Evolutionary conservation across 805 yeast species (phyloP).

Genomic region (Saturnispora halmiae): DNA sequence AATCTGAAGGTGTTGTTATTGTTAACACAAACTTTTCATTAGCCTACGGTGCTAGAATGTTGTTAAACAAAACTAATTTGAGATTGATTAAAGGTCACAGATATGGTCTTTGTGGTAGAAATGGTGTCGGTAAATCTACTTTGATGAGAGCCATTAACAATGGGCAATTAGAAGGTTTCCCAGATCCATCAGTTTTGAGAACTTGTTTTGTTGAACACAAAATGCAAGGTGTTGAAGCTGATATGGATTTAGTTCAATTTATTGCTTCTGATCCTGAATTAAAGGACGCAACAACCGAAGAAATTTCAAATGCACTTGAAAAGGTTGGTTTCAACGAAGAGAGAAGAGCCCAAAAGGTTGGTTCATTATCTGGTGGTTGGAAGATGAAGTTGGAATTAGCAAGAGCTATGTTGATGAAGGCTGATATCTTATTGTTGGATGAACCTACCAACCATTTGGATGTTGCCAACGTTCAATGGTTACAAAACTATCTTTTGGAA

Average conservation of each 20-base stretch:
- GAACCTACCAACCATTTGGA: constrained; percentile 99
- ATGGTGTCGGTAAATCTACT: constrained; percentile 98
- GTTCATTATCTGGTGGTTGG: constrained; percentile 98
- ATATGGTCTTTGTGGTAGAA: constrained; percentile 95
- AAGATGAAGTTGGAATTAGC: constrained; percentile 97
- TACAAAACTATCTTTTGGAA: constrained; percentile 73
- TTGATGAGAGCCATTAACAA: constrained; percentile 94
- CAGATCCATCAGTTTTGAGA: constrained; percentile 72
- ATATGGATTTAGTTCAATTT: constrained; percentile 77
- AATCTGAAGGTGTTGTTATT: constrained; percentile 78
- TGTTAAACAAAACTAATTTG: constrained; percentile 83
- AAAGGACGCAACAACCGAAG: constrained; percentile 49
- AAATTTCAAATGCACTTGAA: constrained; percentile 65
- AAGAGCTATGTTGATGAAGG: constrained; percentile 97
- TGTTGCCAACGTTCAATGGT: constrained; percentile 88
- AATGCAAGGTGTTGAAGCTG: constrained; percentile 90
- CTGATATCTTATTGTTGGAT: constrained; percentile 87
- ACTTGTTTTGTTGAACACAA: constrained; percentile 97
- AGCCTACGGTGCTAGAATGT: constrained; percentile 97
- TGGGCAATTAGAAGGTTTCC: constrained; percentile 97
- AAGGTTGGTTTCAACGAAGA: constrained; percentile 89
- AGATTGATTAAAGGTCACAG: constrained; percentile 90
- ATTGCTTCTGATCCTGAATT: constrained; percentile 86
- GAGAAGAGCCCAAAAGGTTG: constrained; percentile 83
- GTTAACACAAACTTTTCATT: constrained; percentile 92